Evolutionary conservation across 176 grass and related monocot species (phyloP).

Genomic region (Coix lacrymajobi): DNA sequence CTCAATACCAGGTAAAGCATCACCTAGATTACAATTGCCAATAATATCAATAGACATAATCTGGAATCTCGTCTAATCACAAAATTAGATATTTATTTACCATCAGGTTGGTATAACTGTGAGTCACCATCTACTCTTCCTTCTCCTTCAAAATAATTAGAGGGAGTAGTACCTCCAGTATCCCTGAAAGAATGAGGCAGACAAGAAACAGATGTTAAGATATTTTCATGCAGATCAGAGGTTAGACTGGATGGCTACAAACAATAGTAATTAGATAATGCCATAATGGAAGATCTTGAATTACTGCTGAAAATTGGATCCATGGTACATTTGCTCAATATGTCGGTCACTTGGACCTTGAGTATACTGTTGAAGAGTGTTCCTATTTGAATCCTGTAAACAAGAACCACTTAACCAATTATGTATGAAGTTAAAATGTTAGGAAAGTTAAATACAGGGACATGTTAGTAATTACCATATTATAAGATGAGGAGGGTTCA

Average conservation of each 20-base stretch:
- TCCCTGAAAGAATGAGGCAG: constrained; percentile 46
- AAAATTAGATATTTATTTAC: constrained; percentile 46
- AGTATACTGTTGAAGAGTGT: constrained; percentile 31
- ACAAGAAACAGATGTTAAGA: constrained; percentile 19
- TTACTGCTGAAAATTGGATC: constrained; percentile 36
- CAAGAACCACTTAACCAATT: not conserved
- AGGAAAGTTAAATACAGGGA: not conserved
- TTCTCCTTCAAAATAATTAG: constrained; percentile 51
- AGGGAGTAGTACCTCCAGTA: constrained; percentile 29
- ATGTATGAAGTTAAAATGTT: not conserved
- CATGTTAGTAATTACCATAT: constrained; percentile 24
- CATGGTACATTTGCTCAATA: constrained; percentile 26
- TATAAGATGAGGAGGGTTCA: constrained; percentile 36
- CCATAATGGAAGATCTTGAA: constrained; percentile 1
- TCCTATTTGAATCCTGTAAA: constrained; percentile 38
- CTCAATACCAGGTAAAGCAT: constrained; percentile 71
- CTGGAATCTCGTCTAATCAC: not conserved
- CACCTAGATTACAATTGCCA: constrained; percentile 36
- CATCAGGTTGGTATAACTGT: constrained; percentile 40
- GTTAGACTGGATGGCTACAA: not conserved
- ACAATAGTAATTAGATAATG: not conserved
- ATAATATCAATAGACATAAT: constrained; percentile 43
- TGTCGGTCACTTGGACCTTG: constrained; percentile 36
- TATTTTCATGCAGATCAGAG: not conserved
- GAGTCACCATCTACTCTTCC: constrained; percentile 14